Evolutionary conservation across 768 basidiomycete species (phyloP), one percentile per base, ranked within the genome.

Genomic region (Tylopilus subfusipes): DNA sequence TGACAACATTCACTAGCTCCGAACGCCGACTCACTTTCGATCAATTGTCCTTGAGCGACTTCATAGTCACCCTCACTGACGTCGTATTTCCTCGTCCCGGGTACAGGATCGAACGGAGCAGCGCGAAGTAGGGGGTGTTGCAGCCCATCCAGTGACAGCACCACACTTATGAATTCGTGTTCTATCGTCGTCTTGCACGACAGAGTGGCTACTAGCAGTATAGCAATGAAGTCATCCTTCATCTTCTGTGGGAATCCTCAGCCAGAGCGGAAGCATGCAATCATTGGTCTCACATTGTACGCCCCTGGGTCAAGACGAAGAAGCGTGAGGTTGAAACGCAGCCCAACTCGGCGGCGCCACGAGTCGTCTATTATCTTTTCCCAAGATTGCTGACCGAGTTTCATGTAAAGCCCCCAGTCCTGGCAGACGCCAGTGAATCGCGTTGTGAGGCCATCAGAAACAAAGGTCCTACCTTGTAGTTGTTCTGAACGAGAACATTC

Each of bases 351-450:
- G 33, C 80, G 78, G 5, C 81, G 78, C 55, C 79, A 77, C 18
- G 73, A 66, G 7, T 76, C 67, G 38, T 84, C 75, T 42, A 75
- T 76, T 48, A 86, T 74, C n/a, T 79, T 72, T 53, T 77, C 73
- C 79, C 80, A 83, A 25, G 81, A 81, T 53, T 81, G 74, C 12
- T 76, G 68, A 2, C 80, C 82, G 16, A 75, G 69, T 11, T 75
- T 73, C 58, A 88, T 71, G 66, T 81, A 88, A 11, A 72, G 64
- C 1, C 76, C 63, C 91, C 90, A 91, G 34, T 80, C 76, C 85
- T 88, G 45, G 30, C 33, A 47, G 27, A 52, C 47, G 39, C 5
- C 18, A 4, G 33, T 61, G 7, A 55, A 22, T 44, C 38, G n/a
- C 18, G 10, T 24, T 19, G 16, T 48, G n/a, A 38, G 24, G n/a